phyloP scores from a whole-genome alignment of 2,329 filamentous ascomycete species.

The Ilyonectria mors-panacis region DNA sequence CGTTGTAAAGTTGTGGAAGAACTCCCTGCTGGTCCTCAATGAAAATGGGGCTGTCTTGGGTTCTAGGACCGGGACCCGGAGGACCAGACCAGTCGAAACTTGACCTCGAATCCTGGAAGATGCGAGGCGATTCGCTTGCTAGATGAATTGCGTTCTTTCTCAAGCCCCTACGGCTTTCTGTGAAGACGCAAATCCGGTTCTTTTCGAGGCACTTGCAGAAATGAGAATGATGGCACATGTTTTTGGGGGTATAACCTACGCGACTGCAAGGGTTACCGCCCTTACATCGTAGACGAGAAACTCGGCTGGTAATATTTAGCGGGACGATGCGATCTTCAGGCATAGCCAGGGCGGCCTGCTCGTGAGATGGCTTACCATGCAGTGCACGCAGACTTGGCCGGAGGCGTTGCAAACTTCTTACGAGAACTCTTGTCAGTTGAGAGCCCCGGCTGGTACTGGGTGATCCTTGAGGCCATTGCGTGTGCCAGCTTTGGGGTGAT shows the following conservation, averaged over 20 bases:
- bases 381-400: not conserved
- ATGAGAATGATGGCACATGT: not conserved
- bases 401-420: not conserved
- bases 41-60: not conserved
- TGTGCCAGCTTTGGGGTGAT: too few relatives aligned
- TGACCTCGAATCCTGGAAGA: not conserved
- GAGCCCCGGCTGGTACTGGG: too few relatives aligned
- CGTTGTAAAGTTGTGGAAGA: not conserved
- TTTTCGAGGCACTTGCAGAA: not conserved
- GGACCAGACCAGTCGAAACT: not conserved
- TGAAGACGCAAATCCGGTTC: not conserved
- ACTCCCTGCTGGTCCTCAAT: not conserved
- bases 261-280: not conserved
- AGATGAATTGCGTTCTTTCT: not conserved
- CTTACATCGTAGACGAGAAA: not conserved
- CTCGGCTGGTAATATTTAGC: not conserved
- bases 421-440: too few relatives aligned
- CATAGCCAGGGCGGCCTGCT: not conserved
- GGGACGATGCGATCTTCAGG: not conserved
- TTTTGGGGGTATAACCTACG: not conserved
- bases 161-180: not conserved
- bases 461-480: not conserved
- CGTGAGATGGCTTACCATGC: not conserved
- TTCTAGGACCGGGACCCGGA: not conserved
- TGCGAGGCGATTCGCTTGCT: not conserved